Base-by-base conservation (phyloP, 805 yeast genomes). In the Candida fluviatilis region DNA sequence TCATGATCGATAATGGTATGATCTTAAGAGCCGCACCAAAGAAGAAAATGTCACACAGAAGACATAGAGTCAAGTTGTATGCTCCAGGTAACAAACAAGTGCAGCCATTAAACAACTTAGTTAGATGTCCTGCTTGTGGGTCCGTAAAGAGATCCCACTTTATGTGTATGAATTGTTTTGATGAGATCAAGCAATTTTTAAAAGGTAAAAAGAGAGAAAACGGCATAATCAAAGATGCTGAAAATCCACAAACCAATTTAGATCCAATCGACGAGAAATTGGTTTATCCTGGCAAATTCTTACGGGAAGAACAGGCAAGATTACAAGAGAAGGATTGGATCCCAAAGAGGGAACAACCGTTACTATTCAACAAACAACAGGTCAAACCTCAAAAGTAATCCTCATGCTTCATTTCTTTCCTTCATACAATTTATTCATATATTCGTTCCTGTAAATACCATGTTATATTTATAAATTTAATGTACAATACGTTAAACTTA, bases 121-220 rank as follows among this genome's bases (percentile, higher is more conserved):
- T 84, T 45, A 77, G 95, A 58, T 91, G 99, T 58, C 97, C 98
- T 2, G 83, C 96, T 0, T 91, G 99, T 66, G 99, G 99, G 31
- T 83, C 85, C 45, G 83, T 78, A 51, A 93, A 91, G 65, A 75
- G 96, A 55, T 80, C 93, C 1, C 95, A 93, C 61, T 80, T 89
- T 40, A 71, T 91, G 51, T 91, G 99, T 64, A 87, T 88, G 95
- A 77, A 84, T 54, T 91, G 99, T 66, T 90, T 87, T 41, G 78
- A 75, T 23, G 89, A 89, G 57, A 84, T 93, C 54, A 82, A 78
- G 58, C 69, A 75, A 40, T 69, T 83, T 31, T 87, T 96, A 86
- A 82, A 77, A 49, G 64, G 62, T 26, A 69, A 71, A 40, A 67
- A 66, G 52, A 51, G 55, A 45, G 52, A 49, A 33, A 35, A 35